phyloP scores from a whole-genome alignment of 2,329 filamentous ascomycete genomes.

The Penicillium sclerotigenum region DNA sequence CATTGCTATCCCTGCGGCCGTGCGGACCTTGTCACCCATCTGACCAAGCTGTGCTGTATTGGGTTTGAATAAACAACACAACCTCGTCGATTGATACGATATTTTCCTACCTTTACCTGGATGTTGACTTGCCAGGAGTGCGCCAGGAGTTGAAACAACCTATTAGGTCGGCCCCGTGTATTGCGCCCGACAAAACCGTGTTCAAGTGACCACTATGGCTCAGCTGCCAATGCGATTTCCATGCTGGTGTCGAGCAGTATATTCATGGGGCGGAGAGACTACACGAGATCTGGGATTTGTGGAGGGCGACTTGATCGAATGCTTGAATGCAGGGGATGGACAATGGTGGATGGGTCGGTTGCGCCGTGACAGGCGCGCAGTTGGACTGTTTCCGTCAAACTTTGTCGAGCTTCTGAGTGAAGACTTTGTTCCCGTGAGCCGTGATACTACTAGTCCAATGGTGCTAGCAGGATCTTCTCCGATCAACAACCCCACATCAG shows the following conservation, averaged over 20 bases:
- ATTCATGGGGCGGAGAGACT: slow-evolving; percentile 93
- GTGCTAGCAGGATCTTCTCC: slow-evolving; percentile 50
- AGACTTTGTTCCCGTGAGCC: slow-evolving; percentile 68
- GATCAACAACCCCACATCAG: slow-evolving; percentile 44
- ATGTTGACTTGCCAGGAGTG: background rate
- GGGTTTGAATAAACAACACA: slow-evolving; percentile 1
- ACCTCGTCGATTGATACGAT: background rate
- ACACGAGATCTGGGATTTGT: slow-evolving; percentile 95
- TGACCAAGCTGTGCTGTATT: slow-evolving; percentile 4
- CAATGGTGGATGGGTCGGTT: slow-evolving; percentile 97
- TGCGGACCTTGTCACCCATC: slow-evolving; percentile 15
- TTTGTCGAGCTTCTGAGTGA: slow-evolving; percentile 89
- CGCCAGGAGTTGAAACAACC: background rate
- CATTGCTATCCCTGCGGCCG: slow-evolving; percentile 11
- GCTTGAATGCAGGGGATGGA: slow-evolving; percentile 93
- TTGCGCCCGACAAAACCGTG: slow-evolving; percentile 4
- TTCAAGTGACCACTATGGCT: slow-evolving; percentile 40
- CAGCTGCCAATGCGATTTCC: slow-evolving; percentile 73
- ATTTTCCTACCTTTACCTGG: background rate
- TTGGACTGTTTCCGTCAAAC: slow-evolving; percentile 94
- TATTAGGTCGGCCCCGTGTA: background rate
- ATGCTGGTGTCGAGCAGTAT: slow-evolving; percentile 87
- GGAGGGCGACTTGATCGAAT: slow-evolving; percentile 96
- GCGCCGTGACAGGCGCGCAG: slow-evolving; percentile 81
- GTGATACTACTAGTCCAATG: slow-evolving; percentile 52